These are phyloP conservation scores for Monosporascus sp. DNA, from an alignment of 2,329 filamentous ascomycete species.

Conservation along the genomic window DNA sequence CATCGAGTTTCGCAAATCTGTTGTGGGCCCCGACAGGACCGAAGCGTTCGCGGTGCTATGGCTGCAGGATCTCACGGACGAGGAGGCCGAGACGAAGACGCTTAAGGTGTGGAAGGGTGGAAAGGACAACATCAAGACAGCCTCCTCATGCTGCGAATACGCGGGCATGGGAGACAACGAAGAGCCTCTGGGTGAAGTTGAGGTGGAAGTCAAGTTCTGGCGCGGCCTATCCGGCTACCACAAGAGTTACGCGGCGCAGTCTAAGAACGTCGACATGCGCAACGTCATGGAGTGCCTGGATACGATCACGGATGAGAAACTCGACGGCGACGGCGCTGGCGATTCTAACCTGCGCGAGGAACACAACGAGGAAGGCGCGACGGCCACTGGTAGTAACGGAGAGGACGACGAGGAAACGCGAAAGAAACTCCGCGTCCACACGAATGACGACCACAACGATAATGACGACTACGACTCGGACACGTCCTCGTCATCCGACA, in stretches of 20 bases:
- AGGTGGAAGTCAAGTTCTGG: conserved; percentile 54
- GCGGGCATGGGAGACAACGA: conserved; percentile 46
- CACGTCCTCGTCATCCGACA: conserved; percentile 2
- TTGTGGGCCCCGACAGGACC: conserved; percentile 46
- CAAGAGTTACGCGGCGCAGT: conserved; percentile 42
- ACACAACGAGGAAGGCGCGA: not conserved
- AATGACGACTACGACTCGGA: conserved; percentile 28
- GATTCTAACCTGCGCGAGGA: conserved; percentile 9
- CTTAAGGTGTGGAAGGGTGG: conserved; percentile 64
- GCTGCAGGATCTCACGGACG: conserved; percentile 65
- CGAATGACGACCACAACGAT: conserved; percentile 25
- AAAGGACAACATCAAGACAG: conserved; percentile 37
- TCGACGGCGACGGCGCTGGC: conserved; percentile 20
- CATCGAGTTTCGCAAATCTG: conserved; percentile 54
- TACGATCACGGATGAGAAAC: conserved; percentile 51
- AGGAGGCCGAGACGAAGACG: conserved; percentile 53
- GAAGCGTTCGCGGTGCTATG: conserved; percentile 60
- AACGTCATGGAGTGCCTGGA: conserved; percentile 62
- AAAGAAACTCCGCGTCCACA: conserved; percentile 26
- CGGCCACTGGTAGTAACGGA: conserved; percentile 10
- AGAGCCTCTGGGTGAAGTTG: conserved; percentile 49
- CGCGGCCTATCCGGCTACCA: conserved; percentile 56
- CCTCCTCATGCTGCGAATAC: conserved; percentile 29
- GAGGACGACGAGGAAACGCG: conserved; percentile 24
- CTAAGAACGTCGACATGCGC: conserved; percentile 46